phyloP scores from a whole-genome alignment of 305 asterid genomes.

The Euphrasia arctica region DNA sequence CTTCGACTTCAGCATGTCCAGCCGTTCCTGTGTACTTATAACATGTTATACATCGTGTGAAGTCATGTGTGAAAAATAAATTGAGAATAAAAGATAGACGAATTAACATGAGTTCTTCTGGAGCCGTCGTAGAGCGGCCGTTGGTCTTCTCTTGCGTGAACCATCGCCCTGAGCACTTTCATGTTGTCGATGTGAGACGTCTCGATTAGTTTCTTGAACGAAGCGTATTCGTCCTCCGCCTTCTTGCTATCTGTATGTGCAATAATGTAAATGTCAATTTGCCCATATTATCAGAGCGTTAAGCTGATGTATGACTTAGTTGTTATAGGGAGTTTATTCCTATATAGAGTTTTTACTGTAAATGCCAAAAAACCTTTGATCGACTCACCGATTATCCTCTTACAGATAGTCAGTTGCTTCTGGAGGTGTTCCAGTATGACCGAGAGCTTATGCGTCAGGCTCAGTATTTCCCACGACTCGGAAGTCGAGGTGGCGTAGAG shows the following conservation, averaged over 20 bases:
- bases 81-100: background rate
- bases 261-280: no score
- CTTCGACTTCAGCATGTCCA: conserved; percentile 57
- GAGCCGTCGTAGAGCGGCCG: conserved; percentile 70
- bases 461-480: conserved; percentile 71
- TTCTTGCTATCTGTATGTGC: conserved; percentile 54
- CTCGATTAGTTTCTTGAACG: conserved; percentile 49
- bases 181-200: conserved; percentile 71
- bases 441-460: conserved; percentile 69
- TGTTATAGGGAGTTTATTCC: no score
- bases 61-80: no score
- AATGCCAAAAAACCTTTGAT: background rate
- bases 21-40: conserved; percentile 41
- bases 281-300: no score
- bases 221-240: conserved; percentile 38
- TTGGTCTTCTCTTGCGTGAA: conserved; percentile 58
- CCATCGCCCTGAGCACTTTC: conserved; percentile 55
- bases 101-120: conserved; percentile 48
- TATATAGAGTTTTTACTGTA: no score
- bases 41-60: no score
- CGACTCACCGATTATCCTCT: conserved; percentile 45
- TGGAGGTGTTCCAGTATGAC: conserved; percentile 57
- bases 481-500: conserved; percentile 44
- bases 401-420: conserved; percentile 35
- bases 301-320: no score